Conservation (phyloP, 2,329 filamentous ascomycete species). For the Claviceps fusiformis region DNA sequence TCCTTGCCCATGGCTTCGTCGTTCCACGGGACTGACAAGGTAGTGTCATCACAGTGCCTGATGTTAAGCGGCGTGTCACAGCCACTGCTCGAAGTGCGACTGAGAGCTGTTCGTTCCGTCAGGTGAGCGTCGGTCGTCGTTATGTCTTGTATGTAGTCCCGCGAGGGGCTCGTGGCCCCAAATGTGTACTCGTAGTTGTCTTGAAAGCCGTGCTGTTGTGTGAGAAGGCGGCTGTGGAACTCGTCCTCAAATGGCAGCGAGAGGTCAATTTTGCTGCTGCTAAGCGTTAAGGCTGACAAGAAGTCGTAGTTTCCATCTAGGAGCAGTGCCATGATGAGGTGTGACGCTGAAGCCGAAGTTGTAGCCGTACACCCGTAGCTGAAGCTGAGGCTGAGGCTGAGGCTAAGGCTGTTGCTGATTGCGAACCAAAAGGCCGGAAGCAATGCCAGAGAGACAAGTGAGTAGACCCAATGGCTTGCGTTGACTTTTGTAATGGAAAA, state of each 20-base stretch:
- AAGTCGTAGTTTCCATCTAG: not conserved
- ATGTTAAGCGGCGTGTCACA: not conserved
- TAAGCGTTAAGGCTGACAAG: not conserved
- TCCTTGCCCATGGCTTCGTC: not conserved
- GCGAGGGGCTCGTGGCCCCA: not conserved
- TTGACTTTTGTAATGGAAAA: not conserved
- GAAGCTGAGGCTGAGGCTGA: not conserved
- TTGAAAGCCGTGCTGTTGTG: not conserved
- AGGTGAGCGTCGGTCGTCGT: not conserved
- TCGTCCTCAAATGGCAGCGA: constrained; percentile 2
- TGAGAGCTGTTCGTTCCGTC: not conserved
- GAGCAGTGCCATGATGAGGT: not conserved
- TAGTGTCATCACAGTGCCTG: not conserved
- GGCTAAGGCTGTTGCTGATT: not conserved
- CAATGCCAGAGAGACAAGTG: not conserved
- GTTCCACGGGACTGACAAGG: no score
- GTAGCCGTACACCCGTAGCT: not conserved
- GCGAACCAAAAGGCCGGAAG: not conserved
- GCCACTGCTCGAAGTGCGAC: not conserved
- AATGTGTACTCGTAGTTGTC: no score
- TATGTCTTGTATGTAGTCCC: not conserved
- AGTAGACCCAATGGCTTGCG: not conserved
- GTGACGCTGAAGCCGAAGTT: not conserved
- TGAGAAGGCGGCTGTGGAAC: not conserved
- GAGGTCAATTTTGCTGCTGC: not conserved